These are phyloP conservation scores for Blastobotrys serpentis DNA, from an alignment of 1,139 yeast species.

Conservation along the genomic window DNA sequence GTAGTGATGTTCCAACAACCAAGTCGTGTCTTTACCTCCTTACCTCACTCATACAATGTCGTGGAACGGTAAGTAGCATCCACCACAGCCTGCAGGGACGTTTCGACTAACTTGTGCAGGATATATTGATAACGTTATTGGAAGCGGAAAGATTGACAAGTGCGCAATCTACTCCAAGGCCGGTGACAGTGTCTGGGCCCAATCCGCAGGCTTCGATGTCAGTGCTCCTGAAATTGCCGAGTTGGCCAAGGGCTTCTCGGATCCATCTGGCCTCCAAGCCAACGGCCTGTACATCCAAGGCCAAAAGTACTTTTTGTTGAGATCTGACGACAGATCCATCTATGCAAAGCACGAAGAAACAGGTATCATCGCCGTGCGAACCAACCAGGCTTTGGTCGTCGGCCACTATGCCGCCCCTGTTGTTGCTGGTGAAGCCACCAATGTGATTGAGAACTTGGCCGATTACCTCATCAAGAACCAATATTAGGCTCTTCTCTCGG, in stretches of 20 bases:
- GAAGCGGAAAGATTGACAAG: conserved; percentile 82
- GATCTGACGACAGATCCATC: conserved; percentile 89
- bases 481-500: too few relatives aligned
- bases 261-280: conserved; percentile 75
- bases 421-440: conserved; percentile 90
- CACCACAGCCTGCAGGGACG: background rate
- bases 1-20: background rate
- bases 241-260: conserved; percentile 76
- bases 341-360: conserved; percentile 89
- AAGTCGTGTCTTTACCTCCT: background rate
- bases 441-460: conserved; percentile 90
- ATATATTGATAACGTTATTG: conserved; percentile 87
- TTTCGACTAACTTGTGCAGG: conserved; percentile 45
- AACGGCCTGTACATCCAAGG: conserved; percentile 83
- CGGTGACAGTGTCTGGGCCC: conserved; percentile 95
- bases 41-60: conserved; percentile 31
- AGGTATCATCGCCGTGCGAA: conserved; percentile 88
- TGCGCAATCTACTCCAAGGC: conserved; percentile 93
- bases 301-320: conserved; percentile 81
- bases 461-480: conserved; percentile 68
- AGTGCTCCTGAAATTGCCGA: conserved; percentile 66
- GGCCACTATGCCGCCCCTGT: conserved; percentile 85
- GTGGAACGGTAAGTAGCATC: conserved; percentile 44
- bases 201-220: conserved; percentile 66
- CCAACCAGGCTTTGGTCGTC: conserved; percentile 85